Evolutionary conservation across 2,329 filamentous ascomycete species (phyloP), one percentile per base, ranked within the genome.

Genomic region (Bipolaris oryzae): DNA sequence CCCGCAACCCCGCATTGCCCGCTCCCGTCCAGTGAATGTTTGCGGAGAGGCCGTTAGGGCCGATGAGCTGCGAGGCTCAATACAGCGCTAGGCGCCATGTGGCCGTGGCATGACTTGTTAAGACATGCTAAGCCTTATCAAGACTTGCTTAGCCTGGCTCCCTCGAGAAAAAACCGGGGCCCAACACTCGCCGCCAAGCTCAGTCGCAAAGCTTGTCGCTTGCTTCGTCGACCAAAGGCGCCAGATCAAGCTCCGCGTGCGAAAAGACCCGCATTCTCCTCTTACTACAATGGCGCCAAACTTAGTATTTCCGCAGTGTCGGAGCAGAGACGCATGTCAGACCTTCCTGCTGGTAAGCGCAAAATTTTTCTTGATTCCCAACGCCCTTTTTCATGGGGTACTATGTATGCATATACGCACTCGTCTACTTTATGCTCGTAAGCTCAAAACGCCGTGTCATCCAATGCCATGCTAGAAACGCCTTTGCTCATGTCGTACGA

Each of bases 101-200:
- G 21, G 45, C 45, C 44, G 34, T 47, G 23, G 43, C 53, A 57
- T 34, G 44, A 45, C 21, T 4, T 46, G 43, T 23, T 35, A 61
- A 58, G 48, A 35, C 10, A 20, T 44, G 42, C 42, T 33, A 44
- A 38, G 37, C 37, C 16, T 57, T 44, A 50, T 51, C 49, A 66
- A 63, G 63, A 50, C 11, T 21, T 53, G 42, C 48, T 58, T 66
- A 64, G 64, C 64, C 57, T 60, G 50, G 9, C 63, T 64, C 63
- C 53, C 58, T 59, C 39, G 47, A 11, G 23, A 31, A 45, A 16
- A 28, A 44, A 25, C 31, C 42, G 42, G 25, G 15, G 34, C 28
- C 35, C 48, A 47, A 21, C 15, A 42, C 9, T 58, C 60, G 65
- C 64, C 61, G 62, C 50, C 47, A 57, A 63, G 50, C 39, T 16